Evolutionary conservation across 2,329 filamentous ascomycete genomes (phyloP).

Genomic region (Graphilbum sp.): DNA sequence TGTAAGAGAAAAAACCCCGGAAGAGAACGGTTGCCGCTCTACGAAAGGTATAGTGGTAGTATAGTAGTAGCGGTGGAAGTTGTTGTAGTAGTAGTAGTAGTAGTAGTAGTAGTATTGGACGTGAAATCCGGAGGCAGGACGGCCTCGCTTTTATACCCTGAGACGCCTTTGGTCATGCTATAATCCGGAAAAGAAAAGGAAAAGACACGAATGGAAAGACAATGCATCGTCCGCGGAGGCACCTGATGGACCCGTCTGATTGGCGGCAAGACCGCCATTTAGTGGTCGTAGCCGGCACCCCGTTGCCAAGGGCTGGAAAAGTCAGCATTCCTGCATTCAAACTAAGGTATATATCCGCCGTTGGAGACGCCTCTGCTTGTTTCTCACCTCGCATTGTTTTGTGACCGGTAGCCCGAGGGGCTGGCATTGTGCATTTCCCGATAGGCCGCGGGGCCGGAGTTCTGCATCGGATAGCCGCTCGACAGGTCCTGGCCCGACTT

Average conservation of each 20-base stretch:
- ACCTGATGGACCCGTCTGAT: no score
- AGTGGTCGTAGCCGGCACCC: constrained; percentile 34
- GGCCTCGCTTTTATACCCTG: constrained; percentile 1
- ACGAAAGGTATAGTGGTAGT: no score
- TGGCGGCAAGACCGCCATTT: no score
- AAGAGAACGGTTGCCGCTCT: no score
- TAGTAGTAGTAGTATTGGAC: no score
- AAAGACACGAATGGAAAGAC: no score
- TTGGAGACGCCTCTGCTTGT: neutral
- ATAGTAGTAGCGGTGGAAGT: no score
- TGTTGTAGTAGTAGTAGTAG: no score
- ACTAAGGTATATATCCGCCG: no score
- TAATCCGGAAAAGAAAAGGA: constrained; percentile 1
- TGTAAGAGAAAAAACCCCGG: no score
- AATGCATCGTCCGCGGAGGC: no score
- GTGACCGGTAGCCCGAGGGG: constrained; percentile 11
- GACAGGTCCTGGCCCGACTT: constrained; percentile 11
- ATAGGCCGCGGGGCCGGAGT: constrained; percentile 10
- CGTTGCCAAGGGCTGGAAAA: constrained; percentile 38
- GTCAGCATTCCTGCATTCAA: neutral
- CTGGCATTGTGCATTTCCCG: constrained; percentile 23
- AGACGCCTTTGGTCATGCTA: constrained; percentile 6
- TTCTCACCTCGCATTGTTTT: constrained; percentile 22
- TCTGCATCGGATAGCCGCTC: neutral
- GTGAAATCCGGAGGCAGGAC: neutral